These are phyloP conservation scores for Anacardium occidentale DNA, from an alignment of 345 rosid species.

Conservation along the genomic window DNA sequence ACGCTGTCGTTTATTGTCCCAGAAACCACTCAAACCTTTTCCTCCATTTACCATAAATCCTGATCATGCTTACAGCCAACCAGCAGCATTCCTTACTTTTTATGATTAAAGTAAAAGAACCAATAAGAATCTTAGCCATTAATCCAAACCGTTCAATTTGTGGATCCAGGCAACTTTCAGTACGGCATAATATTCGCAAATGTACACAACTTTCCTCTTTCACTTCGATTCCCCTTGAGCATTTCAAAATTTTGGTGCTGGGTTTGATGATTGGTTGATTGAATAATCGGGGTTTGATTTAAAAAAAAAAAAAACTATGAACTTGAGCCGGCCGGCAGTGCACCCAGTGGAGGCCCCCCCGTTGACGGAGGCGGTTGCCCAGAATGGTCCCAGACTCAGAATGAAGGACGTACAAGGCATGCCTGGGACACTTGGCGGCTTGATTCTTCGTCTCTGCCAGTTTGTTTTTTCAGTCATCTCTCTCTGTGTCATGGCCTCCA, in stretches of 20 bases:
- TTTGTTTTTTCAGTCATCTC: constrained; percentile 54
- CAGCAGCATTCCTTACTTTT: neutral
- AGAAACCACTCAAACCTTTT: neutral
- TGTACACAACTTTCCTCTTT: constrained; percentile 2
- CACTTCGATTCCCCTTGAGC: neutral
- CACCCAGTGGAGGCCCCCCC: constrained; percentile 77
- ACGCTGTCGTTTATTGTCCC: neutral
- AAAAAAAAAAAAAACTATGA: constrained; percentile 31
- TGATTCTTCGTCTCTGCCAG: constrained; percentile 60
- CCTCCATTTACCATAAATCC: neutral
- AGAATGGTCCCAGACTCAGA: constrained; percentile 46
- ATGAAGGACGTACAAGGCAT: constrained; percentile 80
- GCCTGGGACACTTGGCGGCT: constrained; percentile 85
- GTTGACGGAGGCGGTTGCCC: constrained; percentile 45
- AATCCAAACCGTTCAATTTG: neutral
- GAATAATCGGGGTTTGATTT: neutral
- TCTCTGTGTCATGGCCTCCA: constrained; percentile 65
- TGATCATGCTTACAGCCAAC: neutral
- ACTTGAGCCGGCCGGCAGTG: constrained; percentile 65
- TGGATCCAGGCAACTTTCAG: neutral
- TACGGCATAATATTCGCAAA: neutral
- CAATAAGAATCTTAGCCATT: neutral
- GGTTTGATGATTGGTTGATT: neutral
- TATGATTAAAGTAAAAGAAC: too few relatives aligned
- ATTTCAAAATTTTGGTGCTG: neutral